Evolutionary conservation across 768 basidiomycete genomes (phyloP), one percentile per base, ranked within the genome.

Genomic region (Agrocybe praecox): DNA sequence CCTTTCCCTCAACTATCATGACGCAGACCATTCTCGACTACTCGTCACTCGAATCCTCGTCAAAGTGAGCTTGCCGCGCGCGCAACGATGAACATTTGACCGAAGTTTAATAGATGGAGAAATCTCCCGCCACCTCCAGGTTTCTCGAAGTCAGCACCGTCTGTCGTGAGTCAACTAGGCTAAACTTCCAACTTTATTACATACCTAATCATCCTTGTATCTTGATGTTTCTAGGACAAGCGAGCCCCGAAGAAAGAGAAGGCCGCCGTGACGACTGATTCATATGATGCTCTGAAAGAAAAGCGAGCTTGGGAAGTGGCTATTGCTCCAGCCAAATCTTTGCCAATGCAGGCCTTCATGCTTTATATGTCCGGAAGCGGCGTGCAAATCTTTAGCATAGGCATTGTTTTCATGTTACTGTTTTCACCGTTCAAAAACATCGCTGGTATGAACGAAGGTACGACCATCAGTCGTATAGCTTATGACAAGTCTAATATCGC

Each of bases 321-420:
- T 36, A 82, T 88, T 48, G 77, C 84, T 3, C 95, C 95, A 1
- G 92, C 91, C 32, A 97, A 98, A 72, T 86, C 87, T 14, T 80
- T 98, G 23, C 95, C 95, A 3, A 97, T 97, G 96, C 94, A 98
- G 67, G 94, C 89, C 5, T 90, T 98, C 76, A 98, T 98, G 96
- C 80, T 98, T 32, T 98, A 98, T 83, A 96, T 98, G 91, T 96
- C 94, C 19, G 96, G 96, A 33, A 89, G 93, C 12, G 93, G 94
- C 49, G 90, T 98, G 14, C 96, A 98, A 72, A 89, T 98, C 43
- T 97, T 98, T 72, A 96, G 94, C 74, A 93, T 98, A 79, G 94
- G 96, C 32, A 96, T 95, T 70, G 90, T 98, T 19, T 89, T 94
- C 67, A 95, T 96, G 92, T 81, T 98, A 12, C 81, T 98, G 56